phyloP scores from a whole-genome alignment of 768 basidiomycete species.

The Macrolepiota dolichaula region DNA sequence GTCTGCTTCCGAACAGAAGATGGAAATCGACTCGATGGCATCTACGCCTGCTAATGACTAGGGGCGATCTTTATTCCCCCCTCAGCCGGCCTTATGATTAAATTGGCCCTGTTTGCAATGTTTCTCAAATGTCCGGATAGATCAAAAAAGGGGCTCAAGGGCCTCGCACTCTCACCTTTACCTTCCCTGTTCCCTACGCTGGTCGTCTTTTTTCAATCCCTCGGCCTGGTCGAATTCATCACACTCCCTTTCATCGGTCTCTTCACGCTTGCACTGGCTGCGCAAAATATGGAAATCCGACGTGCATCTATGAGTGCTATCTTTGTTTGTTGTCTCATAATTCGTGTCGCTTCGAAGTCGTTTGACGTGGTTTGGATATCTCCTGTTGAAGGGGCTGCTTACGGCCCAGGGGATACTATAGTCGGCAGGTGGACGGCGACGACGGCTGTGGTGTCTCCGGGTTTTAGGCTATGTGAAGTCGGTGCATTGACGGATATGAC shows the following conservation, averaged over 20 bases:
- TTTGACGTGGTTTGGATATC: too few relatives aligned
- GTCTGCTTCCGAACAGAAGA: slow-evolving; percentile 31
- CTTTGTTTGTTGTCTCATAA: too few relatives aligned
- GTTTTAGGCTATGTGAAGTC: too few relatives aligned
- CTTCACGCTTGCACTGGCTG: not conserved
- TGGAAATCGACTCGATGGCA: slow-evolving; percentile 75
- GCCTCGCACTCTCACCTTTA: not conserved
- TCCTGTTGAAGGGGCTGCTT: too few relatives aligned
- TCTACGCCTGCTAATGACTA: slow-evolving; percentile 56
- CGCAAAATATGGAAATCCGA: not conserved
- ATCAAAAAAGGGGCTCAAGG: not conserved
- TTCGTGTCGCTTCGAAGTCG: too few relatives aligned
- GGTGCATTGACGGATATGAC: too few relatives aligned
- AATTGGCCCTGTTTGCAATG: not conserved
- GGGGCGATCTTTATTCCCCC: not conserved
- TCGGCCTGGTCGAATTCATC: not conserved
- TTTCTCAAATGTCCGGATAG: not conserved
- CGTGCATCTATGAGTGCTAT: not conserved
- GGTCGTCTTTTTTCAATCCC: not conserved
- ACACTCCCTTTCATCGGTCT: not conserved
- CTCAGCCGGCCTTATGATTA: not conserved
- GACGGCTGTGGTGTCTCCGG: too few relatives aligned
- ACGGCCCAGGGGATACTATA: too few relatives aligned
- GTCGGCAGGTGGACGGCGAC: too few relatives aligned
- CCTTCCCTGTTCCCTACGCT: not conserved